phyloP scores from a whole-genome alignment of 129 eudicot species.

The Artemisia annua region DNA sequence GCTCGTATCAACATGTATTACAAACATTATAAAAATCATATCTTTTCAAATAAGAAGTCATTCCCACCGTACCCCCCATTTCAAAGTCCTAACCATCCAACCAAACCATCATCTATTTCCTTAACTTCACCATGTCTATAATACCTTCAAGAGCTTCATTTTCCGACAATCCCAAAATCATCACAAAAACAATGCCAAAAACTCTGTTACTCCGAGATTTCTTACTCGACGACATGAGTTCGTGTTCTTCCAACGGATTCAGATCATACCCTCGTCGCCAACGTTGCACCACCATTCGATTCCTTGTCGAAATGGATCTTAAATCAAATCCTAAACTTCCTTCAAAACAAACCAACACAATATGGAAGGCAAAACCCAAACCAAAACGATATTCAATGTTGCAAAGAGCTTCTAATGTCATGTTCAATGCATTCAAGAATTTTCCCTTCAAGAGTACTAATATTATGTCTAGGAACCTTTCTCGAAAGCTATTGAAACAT shows the following conservation, averaged over 20 bases:
- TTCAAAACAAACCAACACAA: slow-evolving; percentile 14
- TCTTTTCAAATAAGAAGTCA: slow-evolving; percentile 14
- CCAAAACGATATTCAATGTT: slow-evolving; percentile 42
- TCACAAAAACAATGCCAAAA: slow-evolving; percentile 32
- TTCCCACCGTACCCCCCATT: slow-evolving; percentile 15
- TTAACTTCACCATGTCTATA: slow-evolving; percentile 18
- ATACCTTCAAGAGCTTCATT: slow-evolving; percentile 22
- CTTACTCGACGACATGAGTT: slow-evolving; percentile 69
- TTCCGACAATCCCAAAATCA: slow-evolving; percentile 40
- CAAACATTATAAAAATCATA: too few species aligned
- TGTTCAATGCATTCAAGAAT: slow-evolving; percentile 57
- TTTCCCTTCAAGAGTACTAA: slow-evolving; percentile 46
- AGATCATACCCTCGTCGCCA: slow-evolving; percentile 73
- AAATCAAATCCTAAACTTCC: slow-evolving; percentile 17
- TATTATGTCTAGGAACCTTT: slow-evolving; percentile 39
- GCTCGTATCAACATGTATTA: too few species aligned
- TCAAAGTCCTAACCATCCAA: too few species aligned
- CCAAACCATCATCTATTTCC: slow-evolving; percentile 7
- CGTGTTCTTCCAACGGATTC: slow-evolving; percentile 91
- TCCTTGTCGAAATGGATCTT: slow-evolving; percentile 55
- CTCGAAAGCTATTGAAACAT: slow-evolving; percentile 50
- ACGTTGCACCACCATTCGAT: slow-evolving; percentile 64
- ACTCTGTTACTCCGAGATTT: slow-evolving; percentile 59
- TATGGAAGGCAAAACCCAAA: slow-evolving; percentile 1
- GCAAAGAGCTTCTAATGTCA: slow-evolving; percentile 48